Conservation (phyloP, 2,329 filamentous ascomycete species). For the Penicillium brasilianum region DNA sequence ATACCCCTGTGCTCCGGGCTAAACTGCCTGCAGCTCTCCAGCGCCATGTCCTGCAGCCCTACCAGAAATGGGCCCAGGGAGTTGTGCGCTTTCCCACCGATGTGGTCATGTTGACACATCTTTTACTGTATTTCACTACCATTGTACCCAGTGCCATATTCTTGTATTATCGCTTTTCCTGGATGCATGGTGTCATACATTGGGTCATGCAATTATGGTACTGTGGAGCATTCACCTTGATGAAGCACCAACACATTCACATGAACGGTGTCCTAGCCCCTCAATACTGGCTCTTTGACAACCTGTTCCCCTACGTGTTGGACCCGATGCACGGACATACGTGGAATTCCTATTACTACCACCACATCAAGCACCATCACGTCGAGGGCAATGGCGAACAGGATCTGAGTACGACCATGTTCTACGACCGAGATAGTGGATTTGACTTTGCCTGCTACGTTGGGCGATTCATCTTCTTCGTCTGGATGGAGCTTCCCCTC, state of each 20-base stretch:
- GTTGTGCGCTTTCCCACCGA: conserved; percentile 71
- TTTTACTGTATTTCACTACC: conserved; percentile 72
- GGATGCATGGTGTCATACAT: conserved; percentile 70
- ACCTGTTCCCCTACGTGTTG: conserved; percentile 71
- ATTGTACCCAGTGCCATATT: conserved; percentile 70
- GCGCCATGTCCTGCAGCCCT: conserved; percentile 62
- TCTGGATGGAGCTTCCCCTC: conserved; percentile 75
- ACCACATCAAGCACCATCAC: conserved; percentile 86
- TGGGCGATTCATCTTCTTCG: conserved; percentile 72
- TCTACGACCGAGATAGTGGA: conserved; percentile 73
- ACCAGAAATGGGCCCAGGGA: conserved; percentile 59
- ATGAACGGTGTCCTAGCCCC: conserved; percentile 70
- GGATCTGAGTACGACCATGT: conserved; percentile 75
- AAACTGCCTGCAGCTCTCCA: conserved; percentile 48
- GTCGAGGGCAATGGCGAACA: conserved; percentile 79
- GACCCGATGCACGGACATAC: conserved; percentile 82
- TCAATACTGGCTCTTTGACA: conserved; percentile 62
- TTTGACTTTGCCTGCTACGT: conserved; percentile 73
- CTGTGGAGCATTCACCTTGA: conserved; percentile 74
- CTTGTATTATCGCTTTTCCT: conserved; percentile 70
- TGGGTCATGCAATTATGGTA: conserved; percentile 69
- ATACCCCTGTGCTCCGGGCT: conserved; percentile 52
- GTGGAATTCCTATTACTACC: conserved; percentile 84
- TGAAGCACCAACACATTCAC: conserved; percentile 87
- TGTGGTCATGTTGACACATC: conserved; percentile 77